These are phyloP conservation scores for Vicia villosa DNA, from an alignment of 306 rosid species.

Conservation along the genomic window DNA sequence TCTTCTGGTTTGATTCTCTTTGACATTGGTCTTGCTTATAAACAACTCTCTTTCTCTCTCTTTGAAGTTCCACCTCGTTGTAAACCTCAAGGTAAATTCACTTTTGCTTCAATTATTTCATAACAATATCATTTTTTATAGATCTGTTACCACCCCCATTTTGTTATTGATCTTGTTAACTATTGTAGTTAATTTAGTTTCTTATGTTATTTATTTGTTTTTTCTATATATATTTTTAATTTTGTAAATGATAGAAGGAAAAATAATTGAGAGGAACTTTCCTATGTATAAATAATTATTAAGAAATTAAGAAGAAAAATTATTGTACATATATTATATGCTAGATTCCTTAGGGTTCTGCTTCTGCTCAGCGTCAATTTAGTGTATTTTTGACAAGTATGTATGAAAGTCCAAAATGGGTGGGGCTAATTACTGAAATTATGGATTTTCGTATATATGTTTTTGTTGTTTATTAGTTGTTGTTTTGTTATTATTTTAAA, in stretches of 20 bases:
- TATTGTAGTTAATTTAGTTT: conserved; percentile 6
- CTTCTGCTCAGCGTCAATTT: background rate
- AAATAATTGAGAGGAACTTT: conserved; percentile 37
- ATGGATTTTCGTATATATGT: background rate
- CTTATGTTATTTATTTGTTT: conserved; percentile 11
- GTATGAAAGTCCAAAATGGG: conserved; percentile 29
- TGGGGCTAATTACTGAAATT: conserved; percentile 34
- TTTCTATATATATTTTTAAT: background rate
- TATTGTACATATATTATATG: conserved; percentile 14
- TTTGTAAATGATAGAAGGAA: background rate
- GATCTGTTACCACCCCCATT: conserved; percentile 40
- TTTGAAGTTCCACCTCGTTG: conserved; percentile 92
- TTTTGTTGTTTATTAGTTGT: conserved; percentile 21
- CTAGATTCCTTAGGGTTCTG: conserved; percentile 16
- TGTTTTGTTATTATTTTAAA: conserved; percentile 1
- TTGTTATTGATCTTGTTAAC: conserved; percentile 30
- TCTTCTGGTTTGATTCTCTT: conserved; percentile 75
- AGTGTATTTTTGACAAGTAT: conserved; percentile 5
- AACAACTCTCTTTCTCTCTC: conserved; percentile 79
- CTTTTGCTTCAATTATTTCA: background rate
- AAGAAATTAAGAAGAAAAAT: background rate
- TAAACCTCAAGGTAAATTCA: conserved; percentile 59
- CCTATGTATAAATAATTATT: conserved; percentile 14
- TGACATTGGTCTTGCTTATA: conserved; percentile 86
- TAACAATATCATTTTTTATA: background rate